Evolutionary conservation across 1,284 basidiomycete species (phyloP), one percentile per base, ranked within the genome.

Genomic region (Ceratobasidium sp.): DNA sequence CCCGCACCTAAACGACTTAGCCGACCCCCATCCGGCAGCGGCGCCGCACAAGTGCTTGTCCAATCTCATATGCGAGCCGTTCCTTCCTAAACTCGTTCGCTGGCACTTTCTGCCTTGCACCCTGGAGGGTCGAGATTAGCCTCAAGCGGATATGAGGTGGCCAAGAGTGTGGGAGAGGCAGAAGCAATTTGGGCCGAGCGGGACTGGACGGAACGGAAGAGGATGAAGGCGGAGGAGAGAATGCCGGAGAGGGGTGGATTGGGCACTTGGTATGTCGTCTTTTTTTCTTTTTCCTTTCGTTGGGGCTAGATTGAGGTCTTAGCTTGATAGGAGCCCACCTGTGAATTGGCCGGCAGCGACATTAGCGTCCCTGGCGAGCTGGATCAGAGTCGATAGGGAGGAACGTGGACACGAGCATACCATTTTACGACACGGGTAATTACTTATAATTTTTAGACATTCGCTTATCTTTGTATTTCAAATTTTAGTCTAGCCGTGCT

Each of bases 141-240:
- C 18, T 32, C 52, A 14, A 54, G 66, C 11, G 66, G 66, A 14
- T 69, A 69, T 35, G 18, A 43, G 26, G 30, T 69, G 9, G 50
- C 66, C 8, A 69, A 69, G 44, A 57, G 52, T 35, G 54, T 69
- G 13, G 38, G 66, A 21, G 66, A 69, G 54, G 66, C 66, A 8
- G 66, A 69, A 54, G 21, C 38, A 1, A 54, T 69, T 0, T 69
- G 66, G 66, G 9, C 38, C 23, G 66, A 69, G 44, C 11, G 66
- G 3, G 66, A 69, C 11, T 41, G 21, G 14, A 69, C 46, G 21
- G 66, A 69, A 3, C 35, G 66, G 26, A 43, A 58, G 41, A 32
- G 66, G 26, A 30, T 55, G 52, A 5, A 26, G 9, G 66, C 55
- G 35, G 66, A 57, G 23, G 13, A n/a, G 63, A n/a, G n/a, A n/a